Conservation (phyloP, 345 rosid species). For the Erodium maritimum region DNA sequence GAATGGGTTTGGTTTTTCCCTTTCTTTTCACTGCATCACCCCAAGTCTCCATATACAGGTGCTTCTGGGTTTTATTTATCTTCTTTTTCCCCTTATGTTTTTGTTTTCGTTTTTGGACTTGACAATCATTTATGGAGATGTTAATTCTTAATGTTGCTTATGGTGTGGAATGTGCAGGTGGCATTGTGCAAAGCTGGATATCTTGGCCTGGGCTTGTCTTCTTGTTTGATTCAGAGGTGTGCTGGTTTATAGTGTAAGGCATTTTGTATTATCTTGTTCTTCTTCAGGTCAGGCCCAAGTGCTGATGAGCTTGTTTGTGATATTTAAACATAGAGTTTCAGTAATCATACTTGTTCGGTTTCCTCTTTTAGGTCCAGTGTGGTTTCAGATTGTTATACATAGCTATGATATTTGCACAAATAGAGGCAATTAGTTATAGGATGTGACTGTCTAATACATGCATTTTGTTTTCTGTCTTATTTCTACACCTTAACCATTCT, state of each 20-base stretch:
- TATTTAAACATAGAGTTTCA: background rate
- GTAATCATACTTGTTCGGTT: background rate
- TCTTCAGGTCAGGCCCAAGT: background rate
- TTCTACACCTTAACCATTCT: no score
- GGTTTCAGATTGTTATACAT: background rate
- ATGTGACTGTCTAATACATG: background rate
- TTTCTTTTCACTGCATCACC: background rate
- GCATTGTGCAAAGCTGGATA: background rate
- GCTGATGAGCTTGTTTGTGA: background rate
- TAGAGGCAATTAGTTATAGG: background rate
- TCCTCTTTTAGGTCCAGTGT: background rate
- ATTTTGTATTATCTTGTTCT: background rate
- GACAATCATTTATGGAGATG: background rate
- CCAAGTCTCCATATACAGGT: conserved; percentile 1
- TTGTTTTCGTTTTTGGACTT: background rate
- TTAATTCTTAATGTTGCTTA: background rate
- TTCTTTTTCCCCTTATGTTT: no score
- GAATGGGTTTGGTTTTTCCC: no score
- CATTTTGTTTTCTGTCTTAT: background rate
- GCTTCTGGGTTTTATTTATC: background rate
- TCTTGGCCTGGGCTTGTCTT: background rate
- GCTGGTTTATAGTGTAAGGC: background rate
- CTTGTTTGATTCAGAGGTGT: conserved; percentile 1
- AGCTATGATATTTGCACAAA: background rate
- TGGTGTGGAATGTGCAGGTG: background rate